A percentile compares a stretch with the other conserved stretches of the same genome.
These are phyloP conservation scores for Arabidopsis lyrata DNA, from an alignment of 441 rosid species.

Conservation along the genomic window DNA sequence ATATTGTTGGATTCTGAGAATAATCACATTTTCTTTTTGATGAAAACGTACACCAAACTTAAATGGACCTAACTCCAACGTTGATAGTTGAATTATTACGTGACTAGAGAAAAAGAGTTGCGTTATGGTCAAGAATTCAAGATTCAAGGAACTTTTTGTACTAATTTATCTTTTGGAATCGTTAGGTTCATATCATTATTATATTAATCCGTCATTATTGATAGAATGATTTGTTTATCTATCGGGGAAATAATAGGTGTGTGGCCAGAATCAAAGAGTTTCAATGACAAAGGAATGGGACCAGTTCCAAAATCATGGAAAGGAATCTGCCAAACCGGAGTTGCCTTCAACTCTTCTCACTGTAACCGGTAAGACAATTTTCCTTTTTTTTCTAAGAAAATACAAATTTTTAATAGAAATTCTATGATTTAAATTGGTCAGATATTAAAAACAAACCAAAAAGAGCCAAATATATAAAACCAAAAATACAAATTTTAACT, in stretches of 20 bases:
- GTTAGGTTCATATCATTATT: background rate
- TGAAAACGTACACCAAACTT: constrained; percentile 41
- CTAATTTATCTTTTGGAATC: background rate
- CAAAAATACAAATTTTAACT: background rate
- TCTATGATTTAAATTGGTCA: background rate
- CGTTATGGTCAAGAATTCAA: constrained; percentile 39
- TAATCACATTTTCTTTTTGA: constrained; percentile 27
- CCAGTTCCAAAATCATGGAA: constrained; percentile 81
- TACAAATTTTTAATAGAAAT: background rate
- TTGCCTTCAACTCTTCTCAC: constrained; percentile 61
- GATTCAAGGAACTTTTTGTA: constrained; percentile 2
- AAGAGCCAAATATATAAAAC: background rate
- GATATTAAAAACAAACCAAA: background rate
- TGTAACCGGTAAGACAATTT: constrained; percentile 63
- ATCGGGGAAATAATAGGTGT: constrained; percentile 52
- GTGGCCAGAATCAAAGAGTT: constrained; percentile 92
- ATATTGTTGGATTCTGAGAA: constrained; percentile 9
- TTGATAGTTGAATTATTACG: constrained; percentile 32
- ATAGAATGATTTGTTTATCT: background rate
- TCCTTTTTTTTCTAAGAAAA: background rate
- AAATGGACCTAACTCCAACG: constrained; percentile 42
- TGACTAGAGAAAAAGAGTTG: constrained; percentile 33
- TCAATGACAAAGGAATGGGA: constrained; percentile 76
- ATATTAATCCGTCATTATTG: constrained; percentile 21
- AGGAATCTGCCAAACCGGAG: constrained; percentile 81